Conservation (phyloP, 1,284 basidiomycete genomes). For the Athelia psychrophila region DNA sequence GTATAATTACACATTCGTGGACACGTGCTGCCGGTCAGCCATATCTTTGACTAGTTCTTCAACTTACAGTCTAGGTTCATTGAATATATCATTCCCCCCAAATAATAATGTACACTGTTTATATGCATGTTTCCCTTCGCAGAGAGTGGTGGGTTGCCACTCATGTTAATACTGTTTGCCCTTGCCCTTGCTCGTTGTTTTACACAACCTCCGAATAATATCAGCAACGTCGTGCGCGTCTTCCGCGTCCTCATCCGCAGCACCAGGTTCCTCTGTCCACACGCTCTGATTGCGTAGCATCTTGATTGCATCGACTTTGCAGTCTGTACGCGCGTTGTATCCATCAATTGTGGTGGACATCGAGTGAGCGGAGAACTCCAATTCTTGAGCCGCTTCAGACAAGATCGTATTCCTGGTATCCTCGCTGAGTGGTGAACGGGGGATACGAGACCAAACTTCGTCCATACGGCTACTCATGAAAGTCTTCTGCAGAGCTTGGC, state of each 20-base stretch:
- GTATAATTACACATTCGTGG: no score
- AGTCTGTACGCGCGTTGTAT: conserved; percentile 34
- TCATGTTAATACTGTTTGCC: no score
- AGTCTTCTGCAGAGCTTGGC: conserved; percentile 28
- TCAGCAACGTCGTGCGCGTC: conserved; percentile 37
- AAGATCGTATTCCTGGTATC: conserved; percentile 29
- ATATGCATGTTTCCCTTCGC: no score
- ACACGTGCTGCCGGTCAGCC: no score
- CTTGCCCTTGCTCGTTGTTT: not conserved
- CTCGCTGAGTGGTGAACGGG: conserved; percentile 4
- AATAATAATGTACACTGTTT: no score
- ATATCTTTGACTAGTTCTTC: no score
- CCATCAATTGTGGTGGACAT: conserved; percentile 45
- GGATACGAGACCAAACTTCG: conserved; percentile 3
- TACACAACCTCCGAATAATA: not conserved
- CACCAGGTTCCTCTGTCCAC: conserved; percentile 18
- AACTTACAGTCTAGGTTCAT: no score
- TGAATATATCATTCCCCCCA: no score
- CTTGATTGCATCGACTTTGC: conserved; percentile 28
- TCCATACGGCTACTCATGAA: conserved; percentile 23
- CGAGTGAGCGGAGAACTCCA: conserved; percentile 43
- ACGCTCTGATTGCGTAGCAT: conserved; percentile 20
- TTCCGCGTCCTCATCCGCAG: conserved; percentile 30
- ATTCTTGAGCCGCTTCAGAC: conserved; percentile 31
- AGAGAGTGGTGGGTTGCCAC: no score